phyloP scores from a whole-genome alignment of 176 grass and related monocot species.

The Eremochloa ophiuroides region DNA sequence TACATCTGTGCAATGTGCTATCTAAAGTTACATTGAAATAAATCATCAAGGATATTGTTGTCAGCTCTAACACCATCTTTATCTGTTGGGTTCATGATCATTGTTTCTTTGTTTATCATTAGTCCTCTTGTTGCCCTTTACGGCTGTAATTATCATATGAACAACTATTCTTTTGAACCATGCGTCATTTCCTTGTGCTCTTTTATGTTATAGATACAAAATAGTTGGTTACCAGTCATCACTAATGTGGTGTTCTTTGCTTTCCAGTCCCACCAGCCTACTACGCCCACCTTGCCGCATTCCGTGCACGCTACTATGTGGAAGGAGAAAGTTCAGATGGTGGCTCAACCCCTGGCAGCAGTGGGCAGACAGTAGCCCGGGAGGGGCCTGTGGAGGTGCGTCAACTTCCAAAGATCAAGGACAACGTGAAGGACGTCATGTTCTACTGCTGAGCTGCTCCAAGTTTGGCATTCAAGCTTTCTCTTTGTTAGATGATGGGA shows the following conservation, averaged over 20 bases:
- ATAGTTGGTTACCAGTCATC: not conserved
- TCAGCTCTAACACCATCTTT: not conserved
- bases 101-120: not conserved
- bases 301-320: constrained; percentile 54
- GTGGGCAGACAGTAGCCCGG: constrained; percentile 14
- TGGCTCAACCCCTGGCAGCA: constrained; percentile 32
- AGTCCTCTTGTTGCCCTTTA: not conserved
- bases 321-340: constrained; percentile 50
- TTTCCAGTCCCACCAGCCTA: constrained; percentile 65
- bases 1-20: not conserved
- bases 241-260: not conserved
- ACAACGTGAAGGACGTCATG: constrained; percentile 77
- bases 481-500: not conserved
- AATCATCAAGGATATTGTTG: not conserved
- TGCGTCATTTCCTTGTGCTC: not conserved
- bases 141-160: not conserved
- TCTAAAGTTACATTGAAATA: not conserved
- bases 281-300: constrained; percentile 65
- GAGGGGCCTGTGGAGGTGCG: constrained; percentile 45
- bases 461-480: not conserved
- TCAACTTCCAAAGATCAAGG: constrained; percentile 61
- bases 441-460: constrained; percentile 68
- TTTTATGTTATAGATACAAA: not conserved
- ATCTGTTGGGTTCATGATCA: not conserved
- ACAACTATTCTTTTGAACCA: not conserved